Evolutionary conservation across 2,329 filamentous ascomycete species (phyloP).

Genomic region (Alternaria brassicicola): DNA sequence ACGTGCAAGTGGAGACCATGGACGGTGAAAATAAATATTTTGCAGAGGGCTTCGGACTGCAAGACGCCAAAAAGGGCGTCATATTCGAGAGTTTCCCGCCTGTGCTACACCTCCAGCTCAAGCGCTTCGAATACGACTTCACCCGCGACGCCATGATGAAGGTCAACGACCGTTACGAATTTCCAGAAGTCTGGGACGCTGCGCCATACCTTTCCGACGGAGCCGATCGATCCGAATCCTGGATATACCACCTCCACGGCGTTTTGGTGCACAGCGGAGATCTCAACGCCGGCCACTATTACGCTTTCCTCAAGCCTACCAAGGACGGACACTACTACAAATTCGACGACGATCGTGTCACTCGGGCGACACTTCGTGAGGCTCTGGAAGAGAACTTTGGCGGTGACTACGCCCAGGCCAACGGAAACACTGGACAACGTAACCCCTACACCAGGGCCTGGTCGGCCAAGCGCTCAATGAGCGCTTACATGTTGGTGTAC

Average conservation of each 20-base stretch:
- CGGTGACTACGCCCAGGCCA: slow-evolving; percentile 73
- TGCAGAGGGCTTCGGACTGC: slow-evolving; percentile 86
- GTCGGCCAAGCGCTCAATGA: slow-evolving; percentile 73
- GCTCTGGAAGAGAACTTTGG: slow-evolving; percentile 97
- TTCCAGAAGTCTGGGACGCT: slow-evolving; percentile 82
- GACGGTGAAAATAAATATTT: slow-evolving; percentile 99
- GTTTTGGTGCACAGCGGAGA: slow-evolving; percentile 97
- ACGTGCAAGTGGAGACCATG: slow-evolving; percentile 94
- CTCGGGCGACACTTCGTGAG: slow-evolving; percentile 88
- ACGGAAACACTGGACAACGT: slow-evolving; percentile 63
- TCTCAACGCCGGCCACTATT: slow-evolving; percentile 96
- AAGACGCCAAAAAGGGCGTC: slow-evolving; percentile 96
- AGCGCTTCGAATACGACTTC: slow-evolving; percentile 97
- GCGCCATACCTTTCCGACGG: slow-evolving; percentile 85
- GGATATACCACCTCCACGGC: slow-evolving; percentile 90
- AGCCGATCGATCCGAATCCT: slow-evolving; percentile 85
- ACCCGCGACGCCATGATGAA: slow-evolving; percentile 98
- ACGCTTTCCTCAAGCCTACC: slow-evolving; percentile 88
- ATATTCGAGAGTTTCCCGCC: slow-evolving; percentile 96
- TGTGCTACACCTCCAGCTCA: slow-evolving; percentile 91
- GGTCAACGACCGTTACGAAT: slow-evolving; percentile 92
- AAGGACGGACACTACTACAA: slow-evolving; percentile 96
- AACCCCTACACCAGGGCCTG: slow-evolving; percentile 69
- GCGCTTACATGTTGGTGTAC: slow-evolving; percentile 99
- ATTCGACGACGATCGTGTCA: slow-evolving; percentile 97